Percentiles rank a stretch among this genome's conserved stretches.
Conservation (phyloP, 768 basidiomycete species). For the Pholiota microspora region DNA sequence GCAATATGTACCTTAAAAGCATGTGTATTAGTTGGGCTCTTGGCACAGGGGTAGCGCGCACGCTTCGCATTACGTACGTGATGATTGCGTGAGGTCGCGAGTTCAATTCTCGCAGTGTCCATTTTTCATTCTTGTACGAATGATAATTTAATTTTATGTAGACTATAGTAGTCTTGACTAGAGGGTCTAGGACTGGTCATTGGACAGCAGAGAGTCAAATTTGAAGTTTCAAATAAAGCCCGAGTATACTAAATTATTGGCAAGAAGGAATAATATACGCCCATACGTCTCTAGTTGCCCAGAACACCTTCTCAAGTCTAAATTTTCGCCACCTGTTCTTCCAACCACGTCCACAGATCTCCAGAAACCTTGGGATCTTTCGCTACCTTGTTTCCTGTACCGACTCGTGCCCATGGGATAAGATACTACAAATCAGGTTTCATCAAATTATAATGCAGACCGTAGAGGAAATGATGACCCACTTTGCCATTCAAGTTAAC, state of each 20-base stretch:
- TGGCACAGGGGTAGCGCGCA: constrained; percentile 39
- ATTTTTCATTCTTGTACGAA: constrained; percentile 14
- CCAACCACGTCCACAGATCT: too few species aligned
- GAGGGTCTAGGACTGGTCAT: too few species aligned
- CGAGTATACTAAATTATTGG: too few species aligned
- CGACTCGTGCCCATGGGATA: constrained; percentile 41
- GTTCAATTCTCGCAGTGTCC: constrained; percentile 38
- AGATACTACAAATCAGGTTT: constrained; percentile 29
- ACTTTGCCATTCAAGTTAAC: constrained; percentile 45
- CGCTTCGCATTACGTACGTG: constrained; percentile 33
- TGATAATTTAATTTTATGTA: too few species aligned
- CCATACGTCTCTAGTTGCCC: too few species aligned
- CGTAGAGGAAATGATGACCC: not conserved
- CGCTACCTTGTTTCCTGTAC: not conserved
- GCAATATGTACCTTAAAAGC: too few species aligned
- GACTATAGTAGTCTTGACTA: too few species aligned
- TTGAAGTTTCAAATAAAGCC: too few species aligned
- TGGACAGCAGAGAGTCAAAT: too few species aligned
- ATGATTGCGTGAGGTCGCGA: constrained; percentile 33
- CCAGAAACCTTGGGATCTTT: not conserved
- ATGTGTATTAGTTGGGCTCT: constrained; percentile 28
- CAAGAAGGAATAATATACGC: too few species aligned
- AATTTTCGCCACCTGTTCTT: too few species aligned
- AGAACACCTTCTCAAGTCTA: too few species aligned
- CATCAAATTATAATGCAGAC: not conserved